Percentiles rank a stretch among this genome's conserved stretches.
phyloP scores from a whole-genome alignment of 129 eudicot genomes.

The Lonicera japonica region DNA sequence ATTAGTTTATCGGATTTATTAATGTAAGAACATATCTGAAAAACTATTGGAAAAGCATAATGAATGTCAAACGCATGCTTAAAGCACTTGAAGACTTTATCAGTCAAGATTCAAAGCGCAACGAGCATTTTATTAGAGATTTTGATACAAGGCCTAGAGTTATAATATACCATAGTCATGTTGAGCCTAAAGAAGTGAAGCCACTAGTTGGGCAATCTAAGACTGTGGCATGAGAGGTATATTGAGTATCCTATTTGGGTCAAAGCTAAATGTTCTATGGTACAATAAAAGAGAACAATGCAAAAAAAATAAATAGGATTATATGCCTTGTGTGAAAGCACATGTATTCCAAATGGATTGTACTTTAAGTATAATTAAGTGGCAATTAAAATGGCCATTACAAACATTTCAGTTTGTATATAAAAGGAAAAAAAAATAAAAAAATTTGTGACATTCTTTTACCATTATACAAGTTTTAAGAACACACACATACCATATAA shows the following conservation, averaged over 20 bases:
- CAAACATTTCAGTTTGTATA: no score
- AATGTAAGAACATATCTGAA: slow-evolving; percentile 45
- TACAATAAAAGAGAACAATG: neutral
- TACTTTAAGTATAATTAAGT: neutral
- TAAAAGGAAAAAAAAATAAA: no score
- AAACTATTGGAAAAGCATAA: slow-evolving; percentile 57
- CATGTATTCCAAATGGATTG: neutral
- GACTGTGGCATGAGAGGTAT: neutral
- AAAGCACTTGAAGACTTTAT: slow-evolving; percentile 39
- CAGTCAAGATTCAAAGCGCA: slow-evolving; percentile 16
- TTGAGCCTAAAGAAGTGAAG: slow-evolving; percentile 1
- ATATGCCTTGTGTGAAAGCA: neutral
- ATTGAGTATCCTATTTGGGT: neutral
- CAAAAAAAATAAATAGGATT: neutral
- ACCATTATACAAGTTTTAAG: no score
- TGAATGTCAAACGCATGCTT: slow-evolving; percentile 65
- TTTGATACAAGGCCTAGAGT: slow-evolving; percentile 26
- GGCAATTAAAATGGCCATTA: no score
- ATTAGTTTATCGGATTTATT: slow-evolving; percentile 26
- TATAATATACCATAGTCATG: slow-evolving; percentile 43
- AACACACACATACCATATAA: no score
- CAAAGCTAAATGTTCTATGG: neutral
- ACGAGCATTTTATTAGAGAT: slow-evolving; percentile 26
- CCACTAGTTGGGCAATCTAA: neutral
- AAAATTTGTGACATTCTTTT: no score